Evolutionary conservation across 352 stramenopile species (phyloP).

Genomic region (Globisporangium recalcitrans): DNA sequence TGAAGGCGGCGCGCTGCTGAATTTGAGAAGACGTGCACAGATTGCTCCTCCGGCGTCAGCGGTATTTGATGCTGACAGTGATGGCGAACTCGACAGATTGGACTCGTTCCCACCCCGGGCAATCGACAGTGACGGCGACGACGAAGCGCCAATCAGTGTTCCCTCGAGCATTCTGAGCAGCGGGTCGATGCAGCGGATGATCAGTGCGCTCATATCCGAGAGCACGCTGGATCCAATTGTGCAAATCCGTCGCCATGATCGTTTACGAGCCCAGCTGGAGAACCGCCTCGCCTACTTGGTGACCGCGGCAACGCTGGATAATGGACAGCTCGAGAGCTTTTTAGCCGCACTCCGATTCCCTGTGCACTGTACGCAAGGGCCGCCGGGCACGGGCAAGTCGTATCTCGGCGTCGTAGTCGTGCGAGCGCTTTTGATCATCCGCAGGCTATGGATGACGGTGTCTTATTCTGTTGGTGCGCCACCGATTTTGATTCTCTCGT

Average conservation of each 20-base stretch:
- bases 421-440: constrained; percentile 69
- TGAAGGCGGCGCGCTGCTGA: constrained; percentile 63
- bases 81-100: background rate
- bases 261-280: constrained; percentile 31
- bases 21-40: constrained; percentile 30
- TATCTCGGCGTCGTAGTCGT: constrained; percentile 86
- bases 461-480: constrained; percentile 57
- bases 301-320: constrained; percentile 49
- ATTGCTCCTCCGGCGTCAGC: constrained; percentile 7
- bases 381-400: constrained; percentile 85
- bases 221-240: constrained; percentile 71
- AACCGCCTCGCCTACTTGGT: constrained; percentile 38
- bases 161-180: too few relatives aligned
- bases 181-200: background rate
- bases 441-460: constrained; percentile 66
- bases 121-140: constrained; percentile 7
- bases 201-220: constrained; percentile 34
- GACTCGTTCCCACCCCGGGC: background rate
- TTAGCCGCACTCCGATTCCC: constrained; percentile 61
- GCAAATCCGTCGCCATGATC: constrained; percentile 65
- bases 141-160: background rate
- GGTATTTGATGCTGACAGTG: background rate
- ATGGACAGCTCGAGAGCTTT: constrained; percentile 71
- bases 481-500: constrained; percentile 80
- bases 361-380: constrained; percentile 87